phyloP scores from a whole-genome alignment of 352 stramenopile species.

The Globisporangium nunn region DNA sequence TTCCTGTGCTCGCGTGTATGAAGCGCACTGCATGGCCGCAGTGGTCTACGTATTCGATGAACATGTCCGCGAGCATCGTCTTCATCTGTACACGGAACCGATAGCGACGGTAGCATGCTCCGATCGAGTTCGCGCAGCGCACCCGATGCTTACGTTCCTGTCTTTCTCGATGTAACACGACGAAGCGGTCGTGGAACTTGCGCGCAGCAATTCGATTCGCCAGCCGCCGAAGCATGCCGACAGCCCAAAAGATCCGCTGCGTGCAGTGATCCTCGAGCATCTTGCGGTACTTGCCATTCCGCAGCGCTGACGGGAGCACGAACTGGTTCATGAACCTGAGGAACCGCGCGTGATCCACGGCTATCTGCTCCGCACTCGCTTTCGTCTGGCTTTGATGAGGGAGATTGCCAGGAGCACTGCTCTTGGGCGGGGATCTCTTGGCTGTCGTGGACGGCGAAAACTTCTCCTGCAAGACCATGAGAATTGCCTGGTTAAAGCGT shows the following conservation, averaged over 20 bases:
- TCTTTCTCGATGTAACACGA: conserved; percentile 29
- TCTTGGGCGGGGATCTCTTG: not conserved
- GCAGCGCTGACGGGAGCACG: conserved; percentile 46
- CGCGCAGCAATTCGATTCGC: conserved; percentile 24
- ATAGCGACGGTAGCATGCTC: conserved; percentile 40
- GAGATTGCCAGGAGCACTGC: not conserved
- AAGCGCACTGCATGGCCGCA: conserved; percentile 31
- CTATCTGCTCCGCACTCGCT: not conserved
- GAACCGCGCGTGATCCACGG: conserved; percentile 25
- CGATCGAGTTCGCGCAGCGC: conserved; percentile 25
- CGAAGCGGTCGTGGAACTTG: conserved; percentile 39
- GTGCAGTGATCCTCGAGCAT: conserved; percentile 30
- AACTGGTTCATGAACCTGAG: conserved; percentile 64
- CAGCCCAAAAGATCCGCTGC: conserved; percentile 40
- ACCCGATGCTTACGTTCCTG: conserved; percentile 21
- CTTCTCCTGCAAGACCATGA: conserved; percentile 54
- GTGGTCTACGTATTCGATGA: conserved; percentile 57
- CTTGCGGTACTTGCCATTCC: conserved; percentile 51
- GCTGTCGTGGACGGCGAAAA: conserved; percentile 16
- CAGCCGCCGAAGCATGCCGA: conserved; percentile 36
- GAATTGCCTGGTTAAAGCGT: conserved; percentile 56
- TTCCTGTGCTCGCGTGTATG: conserved; percentile 31
- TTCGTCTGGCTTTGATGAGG: not conserved
- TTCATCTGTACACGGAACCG: conserved; percentile 41
- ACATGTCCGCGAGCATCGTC: conserved; percentile 38